Evolutionary conservation across 2,329 filamentous ascomycete genomes (phyloP).

Genomic region (Alternaria alternata): DNA sequence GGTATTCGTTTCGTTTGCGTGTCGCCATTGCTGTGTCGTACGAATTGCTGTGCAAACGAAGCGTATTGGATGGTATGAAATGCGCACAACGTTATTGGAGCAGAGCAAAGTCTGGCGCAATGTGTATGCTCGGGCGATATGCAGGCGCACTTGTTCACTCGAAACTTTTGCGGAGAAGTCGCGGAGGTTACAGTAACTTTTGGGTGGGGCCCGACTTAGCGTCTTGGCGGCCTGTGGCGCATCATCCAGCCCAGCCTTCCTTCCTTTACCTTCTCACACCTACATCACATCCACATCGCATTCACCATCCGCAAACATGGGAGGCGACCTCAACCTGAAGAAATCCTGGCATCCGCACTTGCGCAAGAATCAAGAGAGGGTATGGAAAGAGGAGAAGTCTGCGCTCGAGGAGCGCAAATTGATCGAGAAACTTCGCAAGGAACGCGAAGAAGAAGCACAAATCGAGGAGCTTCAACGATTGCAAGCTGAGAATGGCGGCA

Average conservation of each 20-base stretch:
- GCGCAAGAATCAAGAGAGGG: conserved; percentile 86
- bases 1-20: conserved; percentile 76
- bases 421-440: conserved; percentile 88
- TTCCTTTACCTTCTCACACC: conserved; percentile 8
- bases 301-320: conserved; percentile 67
- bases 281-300: not conserved
- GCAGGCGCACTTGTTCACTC: conserved; percentile 10
- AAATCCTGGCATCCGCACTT: conserved; percentile 88
- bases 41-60: not conserved
- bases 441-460: conserved; percentile 90
- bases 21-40: conserved; percentile 62
- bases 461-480: conserved; percentile 91
- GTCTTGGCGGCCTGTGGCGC: conserved; percentile 19
- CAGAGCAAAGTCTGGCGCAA: not conserved
- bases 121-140: not conserved
- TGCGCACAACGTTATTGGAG: not conserved
- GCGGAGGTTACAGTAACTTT: conserved; percentile 30
- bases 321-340: conserved; percentile 94
- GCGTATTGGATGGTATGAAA: not conserved
- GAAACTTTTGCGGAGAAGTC: conserved; percentile 39
- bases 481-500: conserved; percentile 81
- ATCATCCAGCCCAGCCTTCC: conserved; percentile 10
- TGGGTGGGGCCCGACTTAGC: conserved; percentile 23
- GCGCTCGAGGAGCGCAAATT: conserved; percentile 94
- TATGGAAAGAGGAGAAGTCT: conserved; percentile 91